phyloP scores from a whole-genome alignment of 495 filamentous ascomycete species.

The Penicillium parvum region DNA sequence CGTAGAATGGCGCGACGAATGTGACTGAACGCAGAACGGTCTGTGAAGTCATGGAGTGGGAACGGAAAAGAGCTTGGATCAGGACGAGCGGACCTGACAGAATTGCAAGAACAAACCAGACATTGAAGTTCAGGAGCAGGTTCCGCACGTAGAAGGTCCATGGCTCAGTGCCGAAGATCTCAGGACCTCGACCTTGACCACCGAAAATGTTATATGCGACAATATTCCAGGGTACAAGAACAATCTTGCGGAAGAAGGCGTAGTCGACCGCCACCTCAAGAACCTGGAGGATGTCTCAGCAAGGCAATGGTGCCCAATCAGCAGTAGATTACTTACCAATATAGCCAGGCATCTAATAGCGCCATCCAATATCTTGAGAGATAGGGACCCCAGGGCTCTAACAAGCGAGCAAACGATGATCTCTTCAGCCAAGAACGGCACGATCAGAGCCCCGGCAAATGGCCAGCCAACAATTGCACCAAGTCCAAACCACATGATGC shows the following conservation, averaged over 20 bases:
- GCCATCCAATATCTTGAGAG: conserved; percentile 62
- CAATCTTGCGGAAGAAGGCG: conserved; percentile 76
- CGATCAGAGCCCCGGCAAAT: conserved; percentile 75
- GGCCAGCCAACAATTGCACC: conserved; percentile 93
- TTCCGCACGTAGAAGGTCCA: conserved; percentile 97
- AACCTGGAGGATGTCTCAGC: conserved; percentile 35
- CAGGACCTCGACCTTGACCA: conserved; percentile 68
- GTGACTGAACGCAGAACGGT: conserved; percentile 64
- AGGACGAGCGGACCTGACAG: conserved; percentile 59
- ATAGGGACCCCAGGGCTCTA: conserved; percentile 50
- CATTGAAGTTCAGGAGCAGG: conserved; percentile 88
- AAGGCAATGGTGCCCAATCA: conserved; percentile 1
- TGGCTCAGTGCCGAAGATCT: conserved; percentile 94
- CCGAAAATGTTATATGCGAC: conserved; percentile 93
- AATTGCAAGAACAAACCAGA: conserved; percentile 87
- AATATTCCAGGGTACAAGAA: conserved; percentile 84
- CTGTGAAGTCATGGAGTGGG: conserved; percentile 36
- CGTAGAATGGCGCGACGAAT: conserved; percentile 79
- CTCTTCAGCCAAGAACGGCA: conserved; percentile 83
- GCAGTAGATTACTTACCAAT: conserved; percentile 53
- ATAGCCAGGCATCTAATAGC: conserved; percentile 59
- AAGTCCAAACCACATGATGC: conserved; percentile 89
- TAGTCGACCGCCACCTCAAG: conserved; percentile 64
- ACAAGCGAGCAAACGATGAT: conserved; percentile 56
- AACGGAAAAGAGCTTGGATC: conserved; percentile 43